These are phyloP conservation scores for Pulveroboletus ravenelii DNA, from an alignment of 768 basidiomycete genomes.

Conservation along the genomic window DNA sequence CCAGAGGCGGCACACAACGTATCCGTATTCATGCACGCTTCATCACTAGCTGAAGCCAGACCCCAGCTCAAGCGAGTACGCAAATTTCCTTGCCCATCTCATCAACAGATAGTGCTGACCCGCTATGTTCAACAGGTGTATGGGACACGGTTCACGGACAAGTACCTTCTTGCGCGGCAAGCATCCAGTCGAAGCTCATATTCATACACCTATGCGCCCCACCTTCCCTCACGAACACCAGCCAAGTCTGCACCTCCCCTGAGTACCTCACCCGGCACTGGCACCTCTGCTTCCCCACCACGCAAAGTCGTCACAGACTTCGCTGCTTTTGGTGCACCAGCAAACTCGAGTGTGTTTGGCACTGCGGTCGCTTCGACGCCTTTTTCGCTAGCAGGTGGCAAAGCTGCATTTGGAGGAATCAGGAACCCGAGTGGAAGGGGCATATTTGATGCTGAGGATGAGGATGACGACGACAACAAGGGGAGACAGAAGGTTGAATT, in stretches of 20 bases:
- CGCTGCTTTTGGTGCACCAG: constrained; percentile 75
- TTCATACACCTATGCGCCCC: constrained; percentile 51
- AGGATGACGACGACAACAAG: constrained; percentile 64
- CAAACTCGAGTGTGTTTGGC: constrained; percentile 73
- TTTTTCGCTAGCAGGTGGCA: constrained; percentile 72
- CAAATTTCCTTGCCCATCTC: not conserved
- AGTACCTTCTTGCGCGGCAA: constrained; percentile 78
- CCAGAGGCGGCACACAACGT: constrained; percentile 90
- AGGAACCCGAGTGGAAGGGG: constrained; percentile 38
- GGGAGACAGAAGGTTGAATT: constrained; percentile 72
- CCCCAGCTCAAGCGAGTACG: constrained; percentile 73
- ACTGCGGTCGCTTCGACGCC: constrained; percentile 80
- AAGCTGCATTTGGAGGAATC: constrained; percentile 82
- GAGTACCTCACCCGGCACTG: constrained; percentile 19
- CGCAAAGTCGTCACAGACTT: constrained; percentile 89
- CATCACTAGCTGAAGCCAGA: constrained; percentile 66
- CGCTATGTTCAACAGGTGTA: constrained; percentile 54
- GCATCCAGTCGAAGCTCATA: constrained; percentile 48
- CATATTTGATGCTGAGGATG: constrained; percentile 58
- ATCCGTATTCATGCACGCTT: constrained; percentile 70
- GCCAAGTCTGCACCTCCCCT: constrained; percentile 33
- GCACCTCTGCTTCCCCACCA: constrained; percentile 55
- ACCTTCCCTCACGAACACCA: constrained; percentile 39
- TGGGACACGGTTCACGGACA: constrained; percentile 96
- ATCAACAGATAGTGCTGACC: constrained; percentile 4